A percentile compares a stretch with the other conserved stretches of the same genome.
Evolutionary conservation across 768 basidiomycete genomes (phyloP).

Genomic region (Mycena olivaceomarginata): DNA sequence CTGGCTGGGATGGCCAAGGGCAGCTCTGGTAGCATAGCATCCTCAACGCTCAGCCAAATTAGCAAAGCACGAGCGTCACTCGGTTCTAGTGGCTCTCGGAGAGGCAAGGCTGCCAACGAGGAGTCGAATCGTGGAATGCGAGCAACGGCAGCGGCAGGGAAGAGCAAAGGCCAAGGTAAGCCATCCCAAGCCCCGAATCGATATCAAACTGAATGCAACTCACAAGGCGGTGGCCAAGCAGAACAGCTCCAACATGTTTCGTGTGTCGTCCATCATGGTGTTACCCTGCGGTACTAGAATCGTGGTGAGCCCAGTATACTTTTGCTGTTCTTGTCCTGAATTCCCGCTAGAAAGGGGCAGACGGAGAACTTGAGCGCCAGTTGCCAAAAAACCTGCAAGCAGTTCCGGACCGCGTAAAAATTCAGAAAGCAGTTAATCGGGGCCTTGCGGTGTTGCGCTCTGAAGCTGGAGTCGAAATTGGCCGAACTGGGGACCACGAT

Average conservation of each 20-base stretch:
- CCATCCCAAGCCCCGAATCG: no score
- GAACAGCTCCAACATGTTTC: neutral
- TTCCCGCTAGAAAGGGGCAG: neutral
- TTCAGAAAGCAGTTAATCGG: neutral
- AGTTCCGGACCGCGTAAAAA: neutral
- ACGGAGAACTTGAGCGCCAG: neutral
- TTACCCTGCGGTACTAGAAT: neutral
- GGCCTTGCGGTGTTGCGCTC: neutral
- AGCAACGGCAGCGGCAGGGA: neutral
- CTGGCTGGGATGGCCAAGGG: neutral
- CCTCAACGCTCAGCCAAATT: neutral
- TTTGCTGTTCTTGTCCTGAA: no score
- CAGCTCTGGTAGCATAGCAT: neutral
- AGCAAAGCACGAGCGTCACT: neutral
- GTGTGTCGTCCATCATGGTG: neutral
- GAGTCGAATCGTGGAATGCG: conserved; percentile 2
- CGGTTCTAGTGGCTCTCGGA: neutral
- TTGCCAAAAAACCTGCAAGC: neutral
- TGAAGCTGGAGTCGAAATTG: neutral
- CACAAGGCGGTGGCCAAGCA: no score
- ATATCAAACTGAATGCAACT: no score
- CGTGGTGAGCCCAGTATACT: neutral
- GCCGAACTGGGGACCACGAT: neutral
- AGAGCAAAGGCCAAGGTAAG: neutral
- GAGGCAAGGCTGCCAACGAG: neutral